These are phyloP conservation scores for Ramalina peruviana DNA, from an alignment of 495 filamentous ascomycete species.

Conservation along the genomic window DNA sequence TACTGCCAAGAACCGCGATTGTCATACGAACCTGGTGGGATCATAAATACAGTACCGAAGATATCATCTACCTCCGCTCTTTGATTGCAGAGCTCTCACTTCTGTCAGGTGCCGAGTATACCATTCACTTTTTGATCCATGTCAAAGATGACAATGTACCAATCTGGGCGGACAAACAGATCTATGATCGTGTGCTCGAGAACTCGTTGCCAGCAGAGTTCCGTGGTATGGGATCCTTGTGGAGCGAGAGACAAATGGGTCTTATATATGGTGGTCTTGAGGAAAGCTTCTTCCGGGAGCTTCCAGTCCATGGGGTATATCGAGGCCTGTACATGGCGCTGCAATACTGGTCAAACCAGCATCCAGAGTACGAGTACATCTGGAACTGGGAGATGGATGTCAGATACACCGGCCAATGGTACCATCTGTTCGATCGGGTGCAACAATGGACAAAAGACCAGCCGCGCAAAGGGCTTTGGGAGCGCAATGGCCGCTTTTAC, in stretches of 20 bases:
- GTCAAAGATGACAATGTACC: conserved; percentile 50
- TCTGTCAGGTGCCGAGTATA: conserved; percentile 48
- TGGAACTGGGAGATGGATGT: conserved; percentile 99
- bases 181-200: conserved; percentile 49
- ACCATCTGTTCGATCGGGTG: conserved; percentile 70
- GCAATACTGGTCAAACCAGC: conserved; percentile 78
- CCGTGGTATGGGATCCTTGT: conserved; percentile 72
- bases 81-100: conserved; percentile 49
- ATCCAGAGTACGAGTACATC: conserved; percentile 88
- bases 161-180: conserved; percentile 51
- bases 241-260: conserved; percentile 85
- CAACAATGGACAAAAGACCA: conserved; percentile 64
- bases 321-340: conserved; percentile 85
- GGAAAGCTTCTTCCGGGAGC: conserved; percentile 54
- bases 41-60: conserved; percentile 38
- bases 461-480: conserved; percentile 85
- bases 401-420: conserved; percentile 92
- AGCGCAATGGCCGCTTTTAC: conserved; percentile 84
- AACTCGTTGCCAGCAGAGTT: conserved; percentile 75
- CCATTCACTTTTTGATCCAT: conserved; percentile 50
- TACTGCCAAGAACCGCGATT: conserved; percentile 42
- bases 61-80: conserved; percentile 41
- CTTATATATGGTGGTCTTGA: conserved; percentile 71
- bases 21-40: conserved; percentile 52
- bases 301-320: conserved; percentile 83